Conservation (phyloP, 192 early-diverging fungal species). For the Coemansia sp. region DNA sequence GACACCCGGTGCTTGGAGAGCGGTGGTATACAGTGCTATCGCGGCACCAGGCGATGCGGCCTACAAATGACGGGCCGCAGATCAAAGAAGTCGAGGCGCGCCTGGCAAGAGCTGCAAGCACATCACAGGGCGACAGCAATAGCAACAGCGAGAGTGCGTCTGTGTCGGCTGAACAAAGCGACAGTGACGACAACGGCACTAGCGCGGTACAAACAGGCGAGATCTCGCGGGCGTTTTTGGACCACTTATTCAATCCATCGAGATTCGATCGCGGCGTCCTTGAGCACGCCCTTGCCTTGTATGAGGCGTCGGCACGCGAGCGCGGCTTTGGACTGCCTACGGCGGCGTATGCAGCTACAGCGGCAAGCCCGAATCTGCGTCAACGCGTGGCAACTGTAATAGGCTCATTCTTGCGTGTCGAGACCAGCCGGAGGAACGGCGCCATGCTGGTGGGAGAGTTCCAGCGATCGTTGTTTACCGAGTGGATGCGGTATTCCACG, state of each 20-base stretch:
- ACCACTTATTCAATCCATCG: constrained; percentile 46
- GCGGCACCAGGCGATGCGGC: constrained; percentile 28
- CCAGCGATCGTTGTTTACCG: constrained; percentile 42
- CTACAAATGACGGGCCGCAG: constrained; percentile 28
- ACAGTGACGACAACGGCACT: not conserved
- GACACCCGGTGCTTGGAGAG: constrained; percentile 40
- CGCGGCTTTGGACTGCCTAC: constrained; percentile 37
- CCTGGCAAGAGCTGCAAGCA: constrained; percentile 1
- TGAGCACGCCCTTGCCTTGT: constrained; percentile 37
- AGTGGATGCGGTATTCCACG: constrained; percentile 57
- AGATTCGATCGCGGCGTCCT: constrained; percentile 47
- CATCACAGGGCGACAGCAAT: not conserved
- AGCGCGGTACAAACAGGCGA: constrained; percentile 31
- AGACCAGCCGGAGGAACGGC: constrained; percentile 22
- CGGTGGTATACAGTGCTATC: constrained; percentile 48
- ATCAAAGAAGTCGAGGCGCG: constrained; percentile 47
- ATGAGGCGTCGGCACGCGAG: constrained; percentile 35
- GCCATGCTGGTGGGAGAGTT: constrained; percentile 26
- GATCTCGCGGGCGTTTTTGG: constrained; percentile 39
- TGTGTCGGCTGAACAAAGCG: not conserved
- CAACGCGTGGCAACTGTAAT: constrained; percentile 32
- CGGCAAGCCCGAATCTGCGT: constrained; percentile 32
- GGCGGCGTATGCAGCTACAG: constrained; percentile 14
- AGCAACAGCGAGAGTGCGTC: not conserved
- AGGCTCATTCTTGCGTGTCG: constrained; percentile 35